Conservation (phyloP, 2,329 filamentous ascomycete genomes). For the Coniochaeta ligniaria region DNA sequence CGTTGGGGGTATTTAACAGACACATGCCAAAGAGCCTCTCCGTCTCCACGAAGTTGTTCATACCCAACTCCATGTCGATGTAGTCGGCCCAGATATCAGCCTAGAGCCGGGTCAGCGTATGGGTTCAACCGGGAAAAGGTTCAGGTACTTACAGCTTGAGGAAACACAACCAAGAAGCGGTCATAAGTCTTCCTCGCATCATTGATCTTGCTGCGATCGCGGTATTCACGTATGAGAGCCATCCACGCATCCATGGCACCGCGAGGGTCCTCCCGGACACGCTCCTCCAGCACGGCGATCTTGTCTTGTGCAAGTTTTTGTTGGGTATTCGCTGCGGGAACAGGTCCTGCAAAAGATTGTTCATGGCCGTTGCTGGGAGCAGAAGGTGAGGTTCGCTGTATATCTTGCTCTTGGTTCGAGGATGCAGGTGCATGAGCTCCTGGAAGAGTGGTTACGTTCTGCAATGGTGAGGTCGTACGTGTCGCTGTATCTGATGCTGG, state of each 20-base stretch:
- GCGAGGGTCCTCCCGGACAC: constrained; percentile 85
- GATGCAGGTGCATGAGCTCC: constrained; percentile 19
- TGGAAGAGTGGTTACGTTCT: constrained; percentile 15
- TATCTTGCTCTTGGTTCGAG: constrained; percentile 18
- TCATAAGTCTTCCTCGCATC: constrained; percentile 76
- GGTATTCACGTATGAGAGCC: constrained; percentile 76
- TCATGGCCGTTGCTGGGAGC: constrained; percentile 18
- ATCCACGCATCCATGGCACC: constrained; percentile 93
- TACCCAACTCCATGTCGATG: constrained; percentile 80
- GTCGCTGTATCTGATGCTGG: constrained; percentile 6
- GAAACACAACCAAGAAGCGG: constrained; percentile 81
- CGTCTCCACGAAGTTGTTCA: constrained; percentile 73
- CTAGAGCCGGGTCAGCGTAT: constrained; percentile 43
- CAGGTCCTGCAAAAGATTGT: constrained; percentile 9
- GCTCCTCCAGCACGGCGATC: constrained; percentile 77
- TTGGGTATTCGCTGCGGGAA: constrained; percentile 8
- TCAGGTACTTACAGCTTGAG: constrained; percentile 68
- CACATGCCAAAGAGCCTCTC: constrained; percentile 80
- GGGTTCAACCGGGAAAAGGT: background rate
- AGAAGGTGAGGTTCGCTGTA: constrained; percentile 12
- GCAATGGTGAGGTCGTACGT: constrained; percentile 9
- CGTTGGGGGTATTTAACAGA: constrained; percentile 70
- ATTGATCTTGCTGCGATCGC: constrained; percentile 73
- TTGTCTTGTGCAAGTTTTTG: constrained; percentile 55
- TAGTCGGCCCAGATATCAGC: constrained; percentile 88